Conservation (phyloP, 169 alveolate species). For the Cardiosporidium cionae region DNA sequence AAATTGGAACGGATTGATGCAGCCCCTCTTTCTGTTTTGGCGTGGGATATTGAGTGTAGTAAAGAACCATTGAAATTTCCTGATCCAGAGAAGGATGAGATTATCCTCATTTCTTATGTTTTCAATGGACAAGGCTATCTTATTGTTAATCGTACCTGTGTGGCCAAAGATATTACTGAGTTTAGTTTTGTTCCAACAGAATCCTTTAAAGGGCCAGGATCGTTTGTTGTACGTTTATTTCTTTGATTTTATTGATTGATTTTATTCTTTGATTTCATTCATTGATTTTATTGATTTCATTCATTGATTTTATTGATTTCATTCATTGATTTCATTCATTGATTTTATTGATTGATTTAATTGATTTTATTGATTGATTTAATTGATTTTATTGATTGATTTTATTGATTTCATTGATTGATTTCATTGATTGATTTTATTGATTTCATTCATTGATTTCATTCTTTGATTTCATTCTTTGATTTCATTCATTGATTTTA, state of each 20-base stretch:
- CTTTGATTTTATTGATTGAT: conserved; percentile 33
- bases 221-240: neutral
- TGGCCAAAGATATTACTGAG: conserved; percentile 85
- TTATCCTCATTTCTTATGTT: conserved; percentile 45
- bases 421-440: too few species aligned
- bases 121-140: conserved; percentile 90
- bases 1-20: conserved; percentile 35
- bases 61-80: conserved; percentile 96
- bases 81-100: conserved; percentile 74
- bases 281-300: too few species aligned
- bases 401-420: too few species aligned
- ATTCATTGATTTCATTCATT: too few species aligned
- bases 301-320: too few species aligned
- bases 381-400: too few species aligned
- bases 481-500: conserved; percentile 2
- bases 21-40: conserved; percentile 83
- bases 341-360: too few species aligned
- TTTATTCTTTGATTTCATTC: conserved; percentile 38
- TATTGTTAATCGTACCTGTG: conserved; percentile 84
- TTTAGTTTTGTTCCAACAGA: conserved; percentile 92
- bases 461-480: too few species aligned
- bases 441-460: too few species aligned
- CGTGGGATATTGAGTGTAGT: conserved; percentile 98
- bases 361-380: too few species aligned
- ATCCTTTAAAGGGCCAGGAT: conserved; percentile 80